Base-by-base conservation (phyloP, 2,329 filamentous ascomycete genomes). In the Endoconidiophora laricicola region DNA sequence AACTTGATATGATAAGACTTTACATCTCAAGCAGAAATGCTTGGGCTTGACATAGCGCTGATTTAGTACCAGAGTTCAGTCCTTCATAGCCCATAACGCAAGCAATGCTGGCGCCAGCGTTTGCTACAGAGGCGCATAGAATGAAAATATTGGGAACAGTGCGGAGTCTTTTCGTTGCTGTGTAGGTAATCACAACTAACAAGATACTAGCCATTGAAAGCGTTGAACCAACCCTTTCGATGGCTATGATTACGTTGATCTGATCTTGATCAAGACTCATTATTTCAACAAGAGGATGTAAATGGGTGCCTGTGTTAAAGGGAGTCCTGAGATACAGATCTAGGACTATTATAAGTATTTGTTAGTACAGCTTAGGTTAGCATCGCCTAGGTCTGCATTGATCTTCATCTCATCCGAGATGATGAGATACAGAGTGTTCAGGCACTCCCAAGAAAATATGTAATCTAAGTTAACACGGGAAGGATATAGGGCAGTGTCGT, bases 61-160 rank as follows among this genome's bases (percentile, higher is more conserved):
- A 76, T 0, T 65, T 61, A 18, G 67, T 63, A 1, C 78, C 78
- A 36, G 65, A 64, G 1, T 64, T 58, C 39, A 87, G 69, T 1
- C 80, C 82, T 14, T 77, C 73, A 50, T 77, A 74, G 4, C 80
- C 81, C 44, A 88, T 85, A 23, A 86, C 66, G 44, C 82, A 86
- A 9, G 80, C 84, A 41, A 72, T 64, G 56, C 74, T 75, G 10
- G 75, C 74, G 2, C 74, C 74, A 3, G 77, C 62, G 55, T 79
- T 79, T 53, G 74, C 71, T 23, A 78, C 66, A 18, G 74, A 78
- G 4, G 75, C 75, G 56, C 77, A 78, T 22, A 78, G 66, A 46
- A 79, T 78, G 55, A 79, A 79, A 1, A 73, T 75, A 57, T 78
- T 78, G 14, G 75, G 74, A 0, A 79, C 71, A 18, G 74, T 76